Conservation (phyloP, 768 basidiomycete species). For the Pisolithus orientalis region DNA sequence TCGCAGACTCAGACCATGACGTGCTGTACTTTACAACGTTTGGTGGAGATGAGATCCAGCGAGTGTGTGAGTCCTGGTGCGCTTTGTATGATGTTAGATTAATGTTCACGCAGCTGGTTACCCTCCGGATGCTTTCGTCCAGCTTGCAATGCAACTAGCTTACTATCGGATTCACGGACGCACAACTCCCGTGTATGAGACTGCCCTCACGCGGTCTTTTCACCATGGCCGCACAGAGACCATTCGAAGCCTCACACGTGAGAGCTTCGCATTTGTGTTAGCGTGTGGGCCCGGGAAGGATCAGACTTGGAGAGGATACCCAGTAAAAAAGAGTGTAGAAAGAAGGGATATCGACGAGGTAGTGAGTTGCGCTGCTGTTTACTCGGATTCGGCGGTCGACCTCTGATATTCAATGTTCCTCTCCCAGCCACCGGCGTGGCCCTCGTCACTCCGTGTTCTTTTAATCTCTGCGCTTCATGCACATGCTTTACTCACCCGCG, state of each 20-base stretch:
- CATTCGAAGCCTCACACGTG: slow-evolving; percentile 65
- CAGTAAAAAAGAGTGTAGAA: neutral
- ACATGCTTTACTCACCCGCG: slow-evolving; percentile 67
- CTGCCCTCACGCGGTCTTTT: slow-evolving; percentile 83
- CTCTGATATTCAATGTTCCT: slow-evolving; percentile 1
- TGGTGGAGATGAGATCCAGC: slow-evolving; percentile 85
- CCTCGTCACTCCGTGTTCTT: slow-evolving; percentile 34
- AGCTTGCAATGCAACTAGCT: slow-evolving; percentile 88
- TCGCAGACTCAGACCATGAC: slow-evolving; percentile 77
- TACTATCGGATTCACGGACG: slow-evolving; percentile 74
- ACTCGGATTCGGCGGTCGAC: slow-evolving; percentile 22
- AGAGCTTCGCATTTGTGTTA: slow-evolving; percentile 57
- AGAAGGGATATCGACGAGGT: neutral
- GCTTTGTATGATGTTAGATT: neutral
- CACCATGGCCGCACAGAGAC: slow-evolving; percentile 87
- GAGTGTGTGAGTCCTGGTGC: slow-evolving; percentile 45
- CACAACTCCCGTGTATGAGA: slow-evolving; percentile 91
- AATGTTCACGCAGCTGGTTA: slow-evolving; percentile 35
- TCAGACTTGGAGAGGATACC: neutral
- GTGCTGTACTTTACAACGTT: slow-evolving; percentile 79
- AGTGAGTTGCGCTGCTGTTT: neutral
- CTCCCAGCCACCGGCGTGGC: slow-evolving; percentile 4
- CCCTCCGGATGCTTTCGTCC: slow-evolving; percentile 80
- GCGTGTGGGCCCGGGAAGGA: slow-evolving; percentile 14
- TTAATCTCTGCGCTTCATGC: slow-evolving; percentile 63